Conservation (phyloP, 768 basidiomycete species). For the Tubosaeta sp. region DNA sequence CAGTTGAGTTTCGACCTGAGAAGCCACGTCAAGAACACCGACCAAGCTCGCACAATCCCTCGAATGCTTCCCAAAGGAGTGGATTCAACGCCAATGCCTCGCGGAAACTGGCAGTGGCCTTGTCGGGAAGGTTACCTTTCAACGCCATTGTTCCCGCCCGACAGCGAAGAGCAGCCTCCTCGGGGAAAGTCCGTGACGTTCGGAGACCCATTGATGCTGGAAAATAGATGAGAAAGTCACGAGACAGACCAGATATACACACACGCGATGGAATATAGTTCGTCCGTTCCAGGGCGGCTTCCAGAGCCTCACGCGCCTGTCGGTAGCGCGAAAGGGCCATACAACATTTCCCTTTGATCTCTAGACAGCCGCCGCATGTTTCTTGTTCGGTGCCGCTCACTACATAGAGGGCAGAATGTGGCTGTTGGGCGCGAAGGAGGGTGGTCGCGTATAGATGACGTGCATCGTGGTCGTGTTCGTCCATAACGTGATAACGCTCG, state of each 20-base stretch:
- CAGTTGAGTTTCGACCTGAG: slow-evolving; percentile 11
- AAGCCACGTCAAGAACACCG: slow-evolving; percentile 19
- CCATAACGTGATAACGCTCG: slow-evolving; percentile 74
- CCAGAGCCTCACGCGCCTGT: slow-evolving; percentile 70
- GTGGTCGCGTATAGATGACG: slow-evolving; percentile 81
- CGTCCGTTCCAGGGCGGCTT: slow-evolving; percentile 52
- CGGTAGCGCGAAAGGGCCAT: slow-evolving; percentile 67
- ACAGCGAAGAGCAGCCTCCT: slow-evolving; percentile 72
- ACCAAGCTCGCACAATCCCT: slow-evolving; percentile 82
- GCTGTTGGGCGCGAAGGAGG: slow-evolving; percentile 64
- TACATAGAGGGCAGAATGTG: slow-evolving; percentile 69
- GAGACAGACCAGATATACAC: slow-evolving; percentile 25
- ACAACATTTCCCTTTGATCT: slow-evolving; percentile 77
- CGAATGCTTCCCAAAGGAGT: slow-evolving; percentile 89
- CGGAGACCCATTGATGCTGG: slow-evolving; percentile 55
- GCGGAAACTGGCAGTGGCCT: slow-evolving; percentile 66
- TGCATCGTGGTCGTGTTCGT: slow-evolving; percentile 70
- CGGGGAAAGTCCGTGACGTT: slow-evolving; percentile 57
- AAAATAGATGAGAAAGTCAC: slow-evolving; percentile 10
- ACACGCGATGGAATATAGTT: slow-evolving; percentile 54
- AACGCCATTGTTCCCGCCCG: slow-evolving; percentile 70
- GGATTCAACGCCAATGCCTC: slow-evolving; percentile 71
- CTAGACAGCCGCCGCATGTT: slow-evolving; percentile 69
- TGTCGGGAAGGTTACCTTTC: slow-evolving; percentile 73
- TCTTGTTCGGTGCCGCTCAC: slow-evolving; percentile 59